Conservation (phyloP, 495 filamentous ascomycete genomes). For the Choiromyces venosus region DNA sequence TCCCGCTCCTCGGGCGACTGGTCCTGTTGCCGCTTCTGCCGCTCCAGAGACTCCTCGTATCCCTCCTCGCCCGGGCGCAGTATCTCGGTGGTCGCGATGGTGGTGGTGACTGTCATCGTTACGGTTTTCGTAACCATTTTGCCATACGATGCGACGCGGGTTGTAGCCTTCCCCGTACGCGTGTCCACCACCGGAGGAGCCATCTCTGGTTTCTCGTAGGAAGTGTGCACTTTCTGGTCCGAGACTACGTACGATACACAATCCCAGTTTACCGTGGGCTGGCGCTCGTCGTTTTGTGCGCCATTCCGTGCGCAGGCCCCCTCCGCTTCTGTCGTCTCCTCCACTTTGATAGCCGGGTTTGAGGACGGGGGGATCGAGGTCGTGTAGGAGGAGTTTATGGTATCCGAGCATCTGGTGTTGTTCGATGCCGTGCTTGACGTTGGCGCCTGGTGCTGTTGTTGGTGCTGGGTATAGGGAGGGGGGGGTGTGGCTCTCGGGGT, state of each 20-base stretch:
- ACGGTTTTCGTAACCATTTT: constrained; percentile 39
- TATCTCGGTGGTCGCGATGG: constrained; percentile 40
- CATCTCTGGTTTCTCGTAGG: constrained; percentile 38
- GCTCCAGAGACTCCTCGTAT: constrained; percentile 33
- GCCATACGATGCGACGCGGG: constrained; percentile 30
- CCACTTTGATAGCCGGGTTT: constrained; percentile 3
- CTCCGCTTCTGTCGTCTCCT: background rate
- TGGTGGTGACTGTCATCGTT: constrained; percentile 39
- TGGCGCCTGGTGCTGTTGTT: background rate
- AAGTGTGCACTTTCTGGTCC: constrained; percentile 35
- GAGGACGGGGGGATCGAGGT: constrained; percentile 18
- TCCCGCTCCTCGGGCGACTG: constrained; percentile 29
- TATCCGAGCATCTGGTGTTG: constrained; percentile 18
- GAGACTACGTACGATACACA: constrained; percentile 38
- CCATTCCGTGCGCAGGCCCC: background rate
- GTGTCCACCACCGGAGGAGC: constrained; percentile 13
- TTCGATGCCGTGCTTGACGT: constrained; percentile 20
- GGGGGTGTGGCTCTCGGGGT: constrained; percentile 18
- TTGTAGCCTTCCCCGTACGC: constrained; percentile 13
- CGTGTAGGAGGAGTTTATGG: constrained; percentile 24
- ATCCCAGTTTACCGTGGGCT: constrained; percentile 40
- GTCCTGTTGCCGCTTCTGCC: constrained; percentile 26
- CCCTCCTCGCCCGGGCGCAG: constrained; percentile 32
- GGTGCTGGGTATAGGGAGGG: background rate
- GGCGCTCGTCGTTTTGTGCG: background rate